Base-by-base conservation (phyloP, 192 early-diverging fungal genomes). In the Gorgonomyces haynaldii region DNA sequence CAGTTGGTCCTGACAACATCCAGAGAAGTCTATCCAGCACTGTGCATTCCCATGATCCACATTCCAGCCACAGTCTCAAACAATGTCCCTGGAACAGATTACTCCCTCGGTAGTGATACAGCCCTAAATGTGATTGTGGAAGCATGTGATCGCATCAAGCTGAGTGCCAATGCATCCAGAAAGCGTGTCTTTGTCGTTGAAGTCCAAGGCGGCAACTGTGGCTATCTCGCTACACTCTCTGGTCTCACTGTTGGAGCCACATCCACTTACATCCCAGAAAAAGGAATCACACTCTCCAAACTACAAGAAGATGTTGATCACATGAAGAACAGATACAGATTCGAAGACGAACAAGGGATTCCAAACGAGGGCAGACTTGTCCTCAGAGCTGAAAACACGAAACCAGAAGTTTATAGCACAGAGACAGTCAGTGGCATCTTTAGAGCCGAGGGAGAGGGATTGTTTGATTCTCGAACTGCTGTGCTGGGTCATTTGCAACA, bases 21-120 rank as follows among this genome's bases (percentile, higher is more conserved):
- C 31, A 66, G 94, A 34, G n/a, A 49, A 3, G 62, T 79, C 53
- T 98, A 91, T 57, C 94, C 94, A 29, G 84, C 88, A 1, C 84
- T 98, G 61, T 81, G 84, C 54, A 95, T 98, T 54, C 94, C 94
- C 0, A 90, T 95, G 67, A 76, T 84, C 17, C 74, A 86, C 44
- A 66, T 98, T 5, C 94, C 94, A 4, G 94, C 94, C 9, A 98
- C 94, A 0, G 81, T 98, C 46, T 88, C 85, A 25, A 98, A 98
- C 70, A 98, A 98, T 57, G 91, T 98, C 8, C 94, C 94, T 2
- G 94, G 91, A 10, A 95, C 94, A 0, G 91, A 98, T 58, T 90
- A 74, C 57, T 90, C 87, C 40, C 67, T 98, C 50, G 94, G 94
- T 12, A 73, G 80, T n/a, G 94, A 98, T 51, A 98, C 94, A 24